phyloP scores from a whole-genome alignment of 1,139 yeast genomes.

The Magnusiomyces suaveolens region DNA sequence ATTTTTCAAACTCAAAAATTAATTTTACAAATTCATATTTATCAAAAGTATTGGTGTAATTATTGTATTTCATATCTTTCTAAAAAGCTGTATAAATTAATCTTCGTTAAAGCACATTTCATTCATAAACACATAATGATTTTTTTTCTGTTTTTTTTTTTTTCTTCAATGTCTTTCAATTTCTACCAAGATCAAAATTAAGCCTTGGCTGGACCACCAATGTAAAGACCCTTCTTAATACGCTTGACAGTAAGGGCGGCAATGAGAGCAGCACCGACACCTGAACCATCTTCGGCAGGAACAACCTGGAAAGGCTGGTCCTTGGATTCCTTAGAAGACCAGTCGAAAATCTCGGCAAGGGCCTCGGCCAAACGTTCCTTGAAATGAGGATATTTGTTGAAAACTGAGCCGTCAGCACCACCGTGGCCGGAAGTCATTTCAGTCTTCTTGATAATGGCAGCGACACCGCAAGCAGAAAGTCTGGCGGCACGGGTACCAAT shows the following conservation, averaged over 20 bases:
- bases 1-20: no score
- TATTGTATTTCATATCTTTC: no score
- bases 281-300: conserved; percentile 96
- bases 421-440: conserved; percentile 68
- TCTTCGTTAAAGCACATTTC: no score
- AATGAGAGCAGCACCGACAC: conserved; percentile 96
- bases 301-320: conserved; percentile 74
- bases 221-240: conserved; percentile 58
- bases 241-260: conserved; percentile 88
- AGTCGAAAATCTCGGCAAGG: conserved; percentile 79
- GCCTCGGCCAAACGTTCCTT: conserved; percentile 83
- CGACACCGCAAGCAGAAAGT: conserved; percentile 88
- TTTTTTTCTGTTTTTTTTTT: background rate
- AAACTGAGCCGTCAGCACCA: conserved; percentile 97
- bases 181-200: background rate
- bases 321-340: conserved; percentile 44
- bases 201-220: conserved; percentile 38
- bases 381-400: conserved; percentile 86
- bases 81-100: no score
- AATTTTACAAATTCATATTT: no score
- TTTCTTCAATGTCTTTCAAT: background rate
- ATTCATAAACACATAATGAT: no score
- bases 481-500: conserved; percentile 91
- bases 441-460: conserved; percentile 88
- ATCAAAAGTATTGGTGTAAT: no score